Percentiles rank a stretch among this genome's conserved stretches.
Evolutionary conservation across 31 red algal genomes (phyloP).

Genomic region (Bonnemaisonia californica): DNA sequence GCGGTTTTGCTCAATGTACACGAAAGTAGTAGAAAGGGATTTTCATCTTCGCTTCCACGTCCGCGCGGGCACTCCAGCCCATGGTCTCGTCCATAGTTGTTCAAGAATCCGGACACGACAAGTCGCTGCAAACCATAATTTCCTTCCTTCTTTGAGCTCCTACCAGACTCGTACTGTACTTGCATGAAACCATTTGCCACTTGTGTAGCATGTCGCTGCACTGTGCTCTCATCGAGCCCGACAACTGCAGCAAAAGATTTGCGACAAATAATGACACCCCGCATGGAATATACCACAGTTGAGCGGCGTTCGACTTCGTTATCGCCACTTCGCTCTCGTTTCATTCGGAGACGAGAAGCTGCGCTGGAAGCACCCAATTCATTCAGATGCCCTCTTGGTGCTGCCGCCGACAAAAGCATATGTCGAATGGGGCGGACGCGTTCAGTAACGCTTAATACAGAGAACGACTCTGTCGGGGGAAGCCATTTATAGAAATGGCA

Average conservation of each 20-base stretch:
- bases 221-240: background rate
- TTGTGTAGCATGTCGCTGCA: conserved; percentile 6
- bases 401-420: no score
- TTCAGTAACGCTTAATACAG: no score
- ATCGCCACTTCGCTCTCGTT: no score
- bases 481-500: no score
- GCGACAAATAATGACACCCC: background rate
- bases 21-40: background rate
- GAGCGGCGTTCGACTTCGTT: no score
- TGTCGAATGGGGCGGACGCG: no score
- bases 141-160: background rate
- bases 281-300: background rate
- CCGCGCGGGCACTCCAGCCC: conserved; percentile 10
- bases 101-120: background rate
- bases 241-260: background rate
- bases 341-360: no score
- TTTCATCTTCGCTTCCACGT: background rate
- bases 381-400: no score
- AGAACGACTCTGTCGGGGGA: no score
- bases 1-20: background rate
- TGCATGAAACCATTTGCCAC: background rate
- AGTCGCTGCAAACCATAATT: conserved; percentile 7
- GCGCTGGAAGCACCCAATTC: no score
- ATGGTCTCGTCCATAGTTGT: background rate
- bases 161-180: background rate